Base-by-base conservation (phyloP, 345 rosid genomes). In the Ailanthus altissimus region DNA sequence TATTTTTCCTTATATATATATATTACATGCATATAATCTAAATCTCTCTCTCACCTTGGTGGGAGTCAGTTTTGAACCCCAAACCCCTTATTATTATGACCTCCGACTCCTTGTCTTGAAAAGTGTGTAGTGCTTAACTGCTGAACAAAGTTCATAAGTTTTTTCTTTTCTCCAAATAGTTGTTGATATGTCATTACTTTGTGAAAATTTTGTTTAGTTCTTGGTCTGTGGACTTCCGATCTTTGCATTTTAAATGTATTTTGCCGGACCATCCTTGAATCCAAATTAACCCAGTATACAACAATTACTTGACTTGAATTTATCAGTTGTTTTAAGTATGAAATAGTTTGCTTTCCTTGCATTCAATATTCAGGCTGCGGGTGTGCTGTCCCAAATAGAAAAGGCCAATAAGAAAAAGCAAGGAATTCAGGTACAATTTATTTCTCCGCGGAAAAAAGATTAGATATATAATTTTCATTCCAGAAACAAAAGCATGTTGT, bases 381-480 rank as follows among this genome's bases (percentile, higher is more conserved):
- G 99, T n/a, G 97, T 95, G 75, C 89, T 93, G 69, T 85, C 90
- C 73, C 98, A 93, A 82, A 90, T 93, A 62, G 99, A 95, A 83
- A 89, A 81, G 82, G 92, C 89, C 28, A 93, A 90, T 83, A 95
- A 89, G 90, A 93, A 92, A 83, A 93, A 89, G 75, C 92, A 92
- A 84, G 92, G 93, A 81, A 76, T 85, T 78, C 83, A 92, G 97
- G 98, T 95, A 81, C 80, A 28, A n/a, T 64, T 50, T 20, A 51
- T 23, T 14, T 67, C 43, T 23, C 51, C 18, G 40, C 49, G 6
- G 1, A 15, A 58, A 56, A 63, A 12, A 47, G 40, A 47, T 58
- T n/a, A 20, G 49, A 36, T 8, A 56, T 51, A 25, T 46, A 25
- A 13, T 57, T 8, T 64, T 15, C 20, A 43, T 23, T 45, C 38